phyloP scores from a whole-genome alignment of 306 rosid genomes.

The Luffa acutangula region DNA sequence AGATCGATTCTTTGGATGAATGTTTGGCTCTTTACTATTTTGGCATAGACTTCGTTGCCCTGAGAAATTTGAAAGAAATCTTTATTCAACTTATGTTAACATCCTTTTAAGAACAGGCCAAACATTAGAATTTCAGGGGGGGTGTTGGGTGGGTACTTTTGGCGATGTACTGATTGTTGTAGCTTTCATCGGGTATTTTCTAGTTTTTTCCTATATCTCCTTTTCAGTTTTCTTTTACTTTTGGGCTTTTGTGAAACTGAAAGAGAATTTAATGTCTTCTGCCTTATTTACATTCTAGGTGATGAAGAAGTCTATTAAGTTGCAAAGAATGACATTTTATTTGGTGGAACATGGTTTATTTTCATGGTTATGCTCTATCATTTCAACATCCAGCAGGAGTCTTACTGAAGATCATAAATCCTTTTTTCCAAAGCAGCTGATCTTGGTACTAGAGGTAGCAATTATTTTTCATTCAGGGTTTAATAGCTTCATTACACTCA shows the following conservation, averaged over 20 bases:
- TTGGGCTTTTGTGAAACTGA: not conserved
- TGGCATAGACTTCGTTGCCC: not conserved
- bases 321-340: constrained; percentile 50
- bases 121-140: not conserved
- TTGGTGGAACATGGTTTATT: constrained; percentile 62
- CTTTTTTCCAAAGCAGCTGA: constrained; percentile 38
- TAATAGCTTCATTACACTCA: not conserved
- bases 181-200: not conserved
- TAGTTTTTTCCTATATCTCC: not conserved
- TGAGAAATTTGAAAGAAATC: not conserved
- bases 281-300: constrained; percentile 37
- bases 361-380: constrained; percentile 68
- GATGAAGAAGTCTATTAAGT: constrained; percentile 63
- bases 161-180: not conserved
- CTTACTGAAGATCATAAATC: constrained; percentile 30
- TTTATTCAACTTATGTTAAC: not conserved
- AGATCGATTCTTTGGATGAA: not conserved
- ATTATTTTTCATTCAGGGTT: not conserved
- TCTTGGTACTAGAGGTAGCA: constrained; percentile 33
- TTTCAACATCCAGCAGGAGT: constrained; percentile 29
- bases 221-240: not conserved
- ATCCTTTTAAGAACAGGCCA: not conserved
- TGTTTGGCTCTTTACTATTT: not conserved
- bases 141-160: not conserved
- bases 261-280: not conserved